A percentile compares a stretch with the other conserved stretches of the same genome.
Conservation (phyloP, 805 yeast genomes). For the Jamesozyma piceae region DNA sequence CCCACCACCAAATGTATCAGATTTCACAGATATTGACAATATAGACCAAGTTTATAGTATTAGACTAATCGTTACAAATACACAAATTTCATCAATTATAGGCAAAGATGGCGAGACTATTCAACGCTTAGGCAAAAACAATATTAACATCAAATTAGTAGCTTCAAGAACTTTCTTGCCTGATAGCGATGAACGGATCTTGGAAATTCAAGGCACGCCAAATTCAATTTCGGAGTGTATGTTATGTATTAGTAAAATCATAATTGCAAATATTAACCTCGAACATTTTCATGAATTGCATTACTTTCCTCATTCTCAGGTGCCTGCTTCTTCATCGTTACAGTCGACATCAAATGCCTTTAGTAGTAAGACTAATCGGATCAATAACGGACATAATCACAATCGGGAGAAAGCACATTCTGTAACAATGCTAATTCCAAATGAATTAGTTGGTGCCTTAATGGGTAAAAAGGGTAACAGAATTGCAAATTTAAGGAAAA, state of each 20-base stretch:
- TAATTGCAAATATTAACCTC: slow-evolving; percentile 13
- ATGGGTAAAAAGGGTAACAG: slow-evolving; percentile 78
- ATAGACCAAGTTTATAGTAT: slow-evolving; percentile 23
- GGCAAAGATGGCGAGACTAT: slow-evolving; percentile 75
- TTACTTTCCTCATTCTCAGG: slow-evolving; percentile 53
- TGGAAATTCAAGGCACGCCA: slow-evolving; percentile 74
- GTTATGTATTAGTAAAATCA: slow-evolving; percentile 35
- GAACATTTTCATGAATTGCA: slow-evolving; percentile 32
- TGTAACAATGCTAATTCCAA: slow-evolving; percentile 40
- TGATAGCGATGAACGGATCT: slow-evolving; percentile 72
- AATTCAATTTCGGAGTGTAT: slow-evolving; percentile 51
- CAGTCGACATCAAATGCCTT: too few relatives aligned
- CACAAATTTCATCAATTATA: slow-evolving; percentile 78
- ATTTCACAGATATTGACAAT: slow-evolving; percentile 11
- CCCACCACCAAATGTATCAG: slow-evolving; percentile 12
- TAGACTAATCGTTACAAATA: slow-evolving; percentile 67
- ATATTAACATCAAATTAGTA: slow-evolving; percentile 59
- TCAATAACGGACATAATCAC: background rate
- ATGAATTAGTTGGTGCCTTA: slow-evolving; percentile 76
- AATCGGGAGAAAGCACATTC: background rate
- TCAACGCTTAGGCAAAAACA: slow-evolving; percentile 46
- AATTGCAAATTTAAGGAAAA: slow-evolving; percentile 73
- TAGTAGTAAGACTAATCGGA: background rate
- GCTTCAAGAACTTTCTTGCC: slow-evolving; percentile 79
- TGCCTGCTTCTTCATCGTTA: too few relatives aligned